Conservation (phyloP, 768 basidiomycete species). For the Piloderma croceum region DNA sequence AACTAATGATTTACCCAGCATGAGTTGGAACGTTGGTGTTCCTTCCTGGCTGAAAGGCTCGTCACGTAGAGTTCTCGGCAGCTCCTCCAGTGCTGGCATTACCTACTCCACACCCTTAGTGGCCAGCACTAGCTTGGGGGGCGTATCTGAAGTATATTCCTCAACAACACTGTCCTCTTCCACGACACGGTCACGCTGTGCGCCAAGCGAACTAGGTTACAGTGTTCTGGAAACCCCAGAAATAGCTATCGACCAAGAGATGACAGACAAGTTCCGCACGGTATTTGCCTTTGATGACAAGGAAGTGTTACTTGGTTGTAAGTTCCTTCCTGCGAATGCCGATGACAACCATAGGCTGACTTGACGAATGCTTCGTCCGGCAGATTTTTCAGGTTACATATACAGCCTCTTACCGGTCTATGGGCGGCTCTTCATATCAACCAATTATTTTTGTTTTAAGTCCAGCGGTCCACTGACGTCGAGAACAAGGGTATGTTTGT, state of each 20-base stretch:
- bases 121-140: constrained; percentile 23
- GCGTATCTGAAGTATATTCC: constrained; percentile 60
- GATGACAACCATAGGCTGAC: constrained; percentile 1
- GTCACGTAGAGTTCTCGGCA: constrained; percentile 19
- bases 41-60: constrained; percentile 65
- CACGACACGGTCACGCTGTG: constrained; percentile 31
- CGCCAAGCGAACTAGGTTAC: constrained; percentile 59
- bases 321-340: constrained; percentile 29
- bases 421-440: constrained; percentile 87
- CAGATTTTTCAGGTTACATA: constrained; percentile 89
- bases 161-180: constrained; percentile 21
- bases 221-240: constrained; percentile 79
- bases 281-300: constrained; percentile 87
- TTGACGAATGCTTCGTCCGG: not conserved
- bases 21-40: constrained; percentile 58
- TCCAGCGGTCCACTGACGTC: constrained; percentile 74
- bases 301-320: constrained; percentile 84
- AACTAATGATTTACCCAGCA: constrained; percentile 21
- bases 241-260: constrained; percentile 53
- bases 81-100: constrained; percentile 17
- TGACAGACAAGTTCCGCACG: constrained; percentile 67
- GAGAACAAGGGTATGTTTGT: constrained; percentile 70
- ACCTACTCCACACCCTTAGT: constrained; percentile 24
- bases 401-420: constrained; percentile 85
- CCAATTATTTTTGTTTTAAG: constrained; percentile 91